Conservation (phyloP, 345 rosid species). For the Ceriops decandra region DNA sequence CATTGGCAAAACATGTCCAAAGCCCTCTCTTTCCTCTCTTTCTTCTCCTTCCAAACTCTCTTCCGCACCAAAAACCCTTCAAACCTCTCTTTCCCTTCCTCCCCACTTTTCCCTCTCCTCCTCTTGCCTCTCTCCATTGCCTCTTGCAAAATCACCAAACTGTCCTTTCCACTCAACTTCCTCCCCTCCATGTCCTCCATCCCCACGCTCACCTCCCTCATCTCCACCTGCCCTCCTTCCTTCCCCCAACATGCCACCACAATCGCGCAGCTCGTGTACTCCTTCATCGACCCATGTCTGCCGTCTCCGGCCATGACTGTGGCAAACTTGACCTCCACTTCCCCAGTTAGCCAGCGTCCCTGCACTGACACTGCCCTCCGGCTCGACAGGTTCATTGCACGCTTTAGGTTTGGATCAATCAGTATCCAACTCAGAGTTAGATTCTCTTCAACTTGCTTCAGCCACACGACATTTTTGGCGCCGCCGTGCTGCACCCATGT, state of each 20-base stretch:
- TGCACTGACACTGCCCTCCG: constrained; percentile 48
- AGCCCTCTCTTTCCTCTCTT: constrained; percentile 29
- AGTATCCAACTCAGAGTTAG: constrained; percentile 59
- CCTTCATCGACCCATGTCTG: constrained; percentile 21
- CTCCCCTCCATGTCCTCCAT: constrained; percentile 81
- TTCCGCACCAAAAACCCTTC: constrained; percentile 43
- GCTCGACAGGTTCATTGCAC: constrained; percentile 60
- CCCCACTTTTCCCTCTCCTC: constrained; percentile 16
- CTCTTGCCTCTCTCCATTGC: constrained; percentile 45
- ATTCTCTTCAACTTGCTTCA: constrained; percentile 45
- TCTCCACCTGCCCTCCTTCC: constrained; percentile 58
- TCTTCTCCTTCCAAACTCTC: constrained; percentile 35
- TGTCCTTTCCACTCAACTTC: constrained; percentile 56
- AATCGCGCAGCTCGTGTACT: constrained; percentile 40
- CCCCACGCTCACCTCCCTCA: constrained; percentile 62
- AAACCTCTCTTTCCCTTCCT: constrained; percentile 35
- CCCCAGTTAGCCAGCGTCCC: constrained; percentile 71
- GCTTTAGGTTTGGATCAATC: constrained; percentile 54
- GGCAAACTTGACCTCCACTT: constrained; percentile 48
- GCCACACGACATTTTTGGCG: constrained; percentile 36
- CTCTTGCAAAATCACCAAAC: constrained; percentile 51
- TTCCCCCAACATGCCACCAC: constrained; percentile 45
- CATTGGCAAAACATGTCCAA: constrained; percentile 16
- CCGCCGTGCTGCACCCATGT: constrained; percentile 21
- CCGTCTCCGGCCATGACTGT: constrained; percentile 31